phyloP scores from a whole-genome alignment of 192 early-diverging fungal species.

The Phycomyces blakesleeanus region DNA sequence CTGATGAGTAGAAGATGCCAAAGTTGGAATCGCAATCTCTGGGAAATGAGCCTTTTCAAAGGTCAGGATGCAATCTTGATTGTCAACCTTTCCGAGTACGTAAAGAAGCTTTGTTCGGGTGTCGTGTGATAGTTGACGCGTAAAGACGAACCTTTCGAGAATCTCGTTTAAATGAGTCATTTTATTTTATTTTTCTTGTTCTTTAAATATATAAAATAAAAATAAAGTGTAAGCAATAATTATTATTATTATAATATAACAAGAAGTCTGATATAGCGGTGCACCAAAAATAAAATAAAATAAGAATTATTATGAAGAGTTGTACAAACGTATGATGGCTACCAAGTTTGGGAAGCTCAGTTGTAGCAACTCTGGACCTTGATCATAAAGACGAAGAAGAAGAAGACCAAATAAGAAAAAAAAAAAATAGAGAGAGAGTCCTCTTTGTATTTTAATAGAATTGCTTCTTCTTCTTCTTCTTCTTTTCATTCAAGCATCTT shows the following conservation, averaged over 20 bases:
- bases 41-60: conserved; percentile 52
- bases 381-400: too few species aligned
- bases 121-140: neutral
- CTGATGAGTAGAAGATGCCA: conserved; percentile 31
- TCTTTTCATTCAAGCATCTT: too few species aligned
- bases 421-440: too few species aligned
- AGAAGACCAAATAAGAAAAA: too few species aligned
- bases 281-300: too few species aligned
- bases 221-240: too few species aligned
- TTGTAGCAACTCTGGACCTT: neutral
- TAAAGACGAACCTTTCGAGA: neutral
- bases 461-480: too few species aligned
- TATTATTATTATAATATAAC: too few species aligned
- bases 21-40: conserved; percentile 21
- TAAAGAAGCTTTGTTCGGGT: neutral
- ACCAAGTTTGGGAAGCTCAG: neutral
- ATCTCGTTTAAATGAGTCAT: neutral
- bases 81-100: neutral
- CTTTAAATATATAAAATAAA: too few species aligned
- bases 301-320: too few species aligned
- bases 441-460: too few species aligned
- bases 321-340: neutral
- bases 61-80: conserved; percentile 35
- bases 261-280: neutral
- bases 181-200: too few species aligned